phyloP scores from a whole-genome alignment of 495 filamentous ascomycete species.

The Collariella sp. region DNA sequence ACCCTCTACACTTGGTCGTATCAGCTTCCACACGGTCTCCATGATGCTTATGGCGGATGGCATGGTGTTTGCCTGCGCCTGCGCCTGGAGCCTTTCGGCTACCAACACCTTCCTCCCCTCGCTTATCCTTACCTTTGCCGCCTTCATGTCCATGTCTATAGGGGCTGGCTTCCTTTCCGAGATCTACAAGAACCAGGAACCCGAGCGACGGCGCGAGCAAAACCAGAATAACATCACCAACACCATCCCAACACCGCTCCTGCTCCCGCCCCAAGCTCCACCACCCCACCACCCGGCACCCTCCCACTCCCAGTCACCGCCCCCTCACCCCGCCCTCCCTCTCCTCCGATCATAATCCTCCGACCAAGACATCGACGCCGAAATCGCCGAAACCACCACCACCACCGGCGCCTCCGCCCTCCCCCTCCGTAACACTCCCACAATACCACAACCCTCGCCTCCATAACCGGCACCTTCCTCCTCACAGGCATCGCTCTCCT shows the following conservation, averaged over 20 bases:
- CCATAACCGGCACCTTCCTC: slow-evolving; percentile 74
- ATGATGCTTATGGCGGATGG: slow-evolving; percentile 86
- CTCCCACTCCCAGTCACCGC: slow-evolving; percentile 61
- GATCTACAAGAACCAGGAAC: slow-evolving; percentile 79
- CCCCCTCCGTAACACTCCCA: slow-evolving; percentile 16
- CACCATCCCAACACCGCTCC: slow-evolving; percentile 16
- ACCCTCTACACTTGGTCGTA: slow-evolving; percentile 82
- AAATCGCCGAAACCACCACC: slow-evolving; percentile 40
- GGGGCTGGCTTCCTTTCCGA: slow-evolving; percentile 81
- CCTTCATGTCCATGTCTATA: slow-evolving; percentile 53
- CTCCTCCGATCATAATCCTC: slow-evolving; percentile 65
- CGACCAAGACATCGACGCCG: slow-evolving; percentile 67
- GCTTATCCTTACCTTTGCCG: slow-evolving; percentile 64
- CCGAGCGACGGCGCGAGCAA: slow-evolving; percentile 45
- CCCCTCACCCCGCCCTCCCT: slow-evolving; percentile 20
- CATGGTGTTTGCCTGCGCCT: slow-evolving; percentile 50
- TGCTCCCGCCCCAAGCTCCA: slow-evolving; percentile 17
- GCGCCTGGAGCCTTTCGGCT: slow-evolving; percentile 55
- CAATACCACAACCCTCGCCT: slow-evolving; percentile 43
- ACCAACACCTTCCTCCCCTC: slow-evolving; percentile 59
- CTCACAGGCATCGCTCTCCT: slow-evolving; percentile 59
- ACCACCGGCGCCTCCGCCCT: slow-evolving; percentile 24
- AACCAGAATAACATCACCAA: slow-evolving; percentile 17
- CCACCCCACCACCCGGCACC: slow-evolving; percentile 30
- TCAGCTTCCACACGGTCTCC: slow-evolving; percentile 81